These are phyloP conservation scores for Podaxis sp. DNA, from an alignment of 768 basidiomycete species.

Conservation along the genomic window DNA sequence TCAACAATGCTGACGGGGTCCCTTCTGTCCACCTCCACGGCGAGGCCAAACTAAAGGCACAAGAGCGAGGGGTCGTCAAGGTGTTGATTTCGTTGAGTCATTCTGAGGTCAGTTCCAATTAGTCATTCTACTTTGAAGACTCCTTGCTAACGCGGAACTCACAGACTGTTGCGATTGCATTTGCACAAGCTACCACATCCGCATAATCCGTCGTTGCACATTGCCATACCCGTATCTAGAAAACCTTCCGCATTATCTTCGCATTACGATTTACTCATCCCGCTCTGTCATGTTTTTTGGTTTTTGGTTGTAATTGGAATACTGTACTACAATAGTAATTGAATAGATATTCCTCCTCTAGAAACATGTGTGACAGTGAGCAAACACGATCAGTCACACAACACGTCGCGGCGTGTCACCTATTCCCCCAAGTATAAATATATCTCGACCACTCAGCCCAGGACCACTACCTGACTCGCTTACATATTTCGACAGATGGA, in stretches of 20 bases:
- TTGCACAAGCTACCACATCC: constrained; percentile 66
- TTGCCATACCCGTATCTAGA: constrained; percentile 6
- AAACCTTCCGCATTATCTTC: not conserved
- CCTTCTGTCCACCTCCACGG: constrained; percentile 77
- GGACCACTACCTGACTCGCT: not conserved
- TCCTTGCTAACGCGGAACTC: constrained; percentile 13
- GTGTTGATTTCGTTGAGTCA: constrained; percentile 88
- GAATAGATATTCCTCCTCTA: not conserved
- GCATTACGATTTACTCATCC: not conserved
- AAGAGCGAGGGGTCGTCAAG: constrained; percentile 64
- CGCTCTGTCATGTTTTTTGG: constrained; percentile 2
- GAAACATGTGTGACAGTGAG: constrained; percentile 9
- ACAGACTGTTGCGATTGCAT: constrained; percentile 82
- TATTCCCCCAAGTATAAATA: not conserved
- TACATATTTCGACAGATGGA: not conserved
- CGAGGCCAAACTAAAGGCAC: constrained; percentile 72
- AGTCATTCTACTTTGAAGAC: not conserved
- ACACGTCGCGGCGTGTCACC: not conserved
- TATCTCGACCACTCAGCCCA: not conserved
- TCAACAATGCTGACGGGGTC: constrained; percentile 72
- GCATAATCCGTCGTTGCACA: constrained; percentile 5
- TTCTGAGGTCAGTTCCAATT: constrained; percentile 64
- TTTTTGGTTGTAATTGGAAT: constrained; percentile 9
- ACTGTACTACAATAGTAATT: constrained; percentile 8
- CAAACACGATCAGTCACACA: constrained; percentile 6